phyloP scores from a whole-genome alignment of 164 flowering plant species.

The Vitis amurensis region DNA sequence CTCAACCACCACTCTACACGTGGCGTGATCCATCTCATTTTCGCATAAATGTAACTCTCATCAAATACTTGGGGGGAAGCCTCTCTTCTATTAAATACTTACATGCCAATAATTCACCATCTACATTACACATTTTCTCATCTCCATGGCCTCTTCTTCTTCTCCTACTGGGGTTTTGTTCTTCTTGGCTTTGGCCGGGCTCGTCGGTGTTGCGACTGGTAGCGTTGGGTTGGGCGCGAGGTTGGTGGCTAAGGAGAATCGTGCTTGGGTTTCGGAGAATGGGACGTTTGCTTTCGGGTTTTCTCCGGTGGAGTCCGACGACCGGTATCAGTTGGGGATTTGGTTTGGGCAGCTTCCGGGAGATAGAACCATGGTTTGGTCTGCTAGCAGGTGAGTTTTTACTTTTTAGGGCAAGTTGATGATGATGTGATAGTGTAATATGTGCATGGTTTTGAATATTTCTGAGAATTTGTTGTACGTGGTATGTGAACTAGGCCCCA shows the following conservation, averaged over 20 bases:
- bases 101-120: background rate
- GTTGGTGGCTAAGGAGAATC: constrained; percentile 43
- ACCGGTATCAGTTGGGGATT: constrained; percentile 51
- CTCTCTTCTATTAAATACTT: background rate
- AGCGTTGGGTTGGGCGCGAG: constrained; percentile 54
- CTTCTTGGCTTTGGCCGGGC: constrained; percentile 7
- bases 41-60: background rate
- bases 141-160: constrained; percentile 14
- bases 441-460: background rate
- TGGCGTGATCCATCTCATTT: constrained; percentile 5
- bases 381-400: constrained; percentile 65
- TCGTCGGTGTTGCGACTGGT: constrained; percentile 10
- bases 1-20: constrained; percentile 56
- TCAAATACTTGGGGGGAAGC: background rate
- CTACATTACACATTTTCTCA: background rate
- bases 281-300: constrained; percentile 86
- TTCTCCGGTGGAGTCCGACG: constrained; percentile 20
- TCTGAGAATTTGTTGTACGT: no score
- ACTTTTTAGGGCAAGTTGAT: background rate
- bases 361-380: constrained; percentile 70
- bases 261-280: constrained; percentile 68
- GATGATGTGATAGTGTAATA: background rate
- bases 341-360: constrained; percentile 85
- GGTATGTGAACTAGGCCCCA: no score
- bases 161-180: constrained; percentile 5